Evolutionary conservation across 2,329 filamentous ascomycete species (phyloP), one percentile per base, ranked within the genome.

Genomic region (Didymella lethalis): DNA sequence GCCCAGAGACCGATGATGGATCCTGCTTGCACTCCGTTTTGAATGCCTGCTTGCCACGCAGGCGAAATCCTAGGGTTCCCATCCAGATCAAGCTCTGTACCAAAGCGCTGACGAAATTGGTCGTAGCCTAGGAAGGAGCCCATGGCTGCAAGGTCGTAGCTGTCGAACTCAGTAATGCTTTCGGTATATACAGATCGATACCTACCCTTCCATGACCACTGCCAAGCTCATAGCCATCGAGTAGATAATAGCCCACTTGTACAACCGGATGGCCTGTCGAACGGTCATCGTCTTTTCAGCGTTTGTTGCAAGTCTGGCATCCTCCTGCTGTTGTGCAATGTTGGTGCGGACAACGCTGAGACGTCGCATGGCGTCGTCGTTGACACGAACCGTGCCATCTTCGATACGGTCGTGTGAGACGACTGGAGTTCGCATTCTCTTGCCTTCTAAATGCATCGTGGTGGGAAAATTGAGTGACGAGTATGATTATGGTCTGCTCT

Each of bases 141-240:
- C 73, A 94, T 87, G 53, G 95, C 80, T 66, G 85, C 87, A 61
- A 94, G 83, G 73, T 96, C 91, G 78, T 63, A 63, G 18, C 57
- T 61, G 3, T 4, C 25, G 2, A n/a, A 10, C 7, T 48, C 23
- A 61, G 25, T 34, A 58, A 18, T 14, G 25, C 20, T 20, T 34
- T 52, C 16, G 3, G 20, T 40, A 36, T 38, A n/a, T 4, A 26
- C 18, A n/a, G 2, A 8, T 25, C 5, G 12, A 29, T 3, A 25
- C 51, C 36, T 92, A 95, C 14, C 91, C 92, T 77, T 96, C 92
- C 92, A 96, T 96, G 66, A 86, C 86, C 72, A 96, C 93, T 74
- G 89, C 91, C 0, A 90, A 92, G 5, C 90, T 93, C 74, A 96
- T 91, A 57, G 94, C 81, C 40, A 95, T 72, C 68, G 88, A 91